Base-by-base conservation (phyloP, 306 rosid genomes). In the Citrullus amarus region DNA sequence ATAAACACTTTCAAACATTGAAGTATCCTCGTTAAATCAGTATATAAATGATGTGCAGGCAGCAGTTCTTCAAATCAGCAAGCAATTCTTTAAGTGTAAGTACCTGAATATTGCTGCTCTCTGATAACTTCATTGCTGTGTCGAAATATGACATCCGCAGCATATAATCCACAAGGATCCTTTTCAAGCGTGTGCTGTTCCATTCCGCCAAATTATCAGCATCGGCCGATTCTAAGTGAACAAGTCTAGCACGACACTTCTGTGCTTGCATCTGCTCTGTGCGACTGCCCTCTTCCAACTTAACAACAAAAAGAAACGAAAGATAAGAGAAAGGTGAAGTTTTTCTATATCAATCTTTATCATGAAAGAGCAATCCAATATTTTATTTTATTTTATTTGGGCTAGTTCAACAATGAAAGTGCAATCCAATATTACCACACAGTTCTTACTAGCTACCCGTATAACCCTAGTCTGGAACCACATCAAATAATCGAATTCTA, bases 121-220 rank as follows among this genome's bases (percentile, higher is more conserved):
- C 96, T 0, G 96, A 89, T 66, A 95, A 81, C 86, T 87, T 92
- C 78, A 80, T 82, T 22, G 99, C 99, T 6, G 97, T 87, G 73
- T 92, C 93, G 50, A 86, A 90, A 75, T 95, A 95, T 0, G 99
- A 95, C 97, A 91, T 92, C 80, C 99, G 85, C 87, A 92, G 81
- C 99, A 95, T 91, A 89, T 95, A 95, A 86, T 95, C 99, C 83
- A 92, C 93, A 75, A 95, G 92, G 80, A 92, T 88, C 80, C 97
- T 89, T 75, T 95, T 95, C 97, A 95, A 51, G 51, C 96, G 93
- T 51, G 89, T 87, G 82, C 79, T 83, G 79, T 87, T 91, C 97
- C 97, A 95, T 65, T 88, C 99, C 0, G 93, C 51, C 80, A 86
- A 62, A 75, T 91, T 91, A 72, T 91, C 97, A 10, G 86, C 85